These are phyloP conservation scores for Coemansia sp. DNA, from an alignment of 192 early-diverging fungal species.

Conservation along the genomic window DNA sequence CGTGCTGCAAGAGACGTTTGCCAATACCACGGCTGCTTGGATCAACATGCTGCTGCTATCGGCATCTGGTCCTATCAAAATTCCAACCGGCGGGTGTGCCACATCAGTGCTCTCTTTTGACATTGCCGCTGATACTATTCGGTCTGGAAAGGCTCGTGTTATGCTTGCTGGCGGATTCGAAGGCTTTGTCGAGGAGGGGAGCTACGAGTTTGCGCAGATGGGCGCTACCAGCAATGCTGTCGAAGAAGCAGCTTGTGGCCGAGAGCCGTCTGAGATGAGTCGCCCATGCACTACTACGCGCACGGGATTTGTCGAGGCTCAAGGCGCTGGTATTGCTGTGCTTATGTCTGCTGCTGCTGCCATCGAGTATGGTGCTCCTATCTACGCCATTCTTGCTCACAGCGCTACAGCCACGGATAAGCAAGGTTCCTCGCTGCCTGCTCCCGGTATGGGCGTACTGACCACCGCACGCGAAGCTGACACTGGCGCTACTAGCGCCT, in stretches of 20 bases:
- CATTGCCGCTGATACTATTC: constrained; percentile 87
- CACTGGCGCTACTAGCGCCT: constrained; percentile 33
- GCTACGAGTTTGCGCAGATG: constrained; percentile 98
- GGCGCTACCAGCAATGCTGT: constrained; percentile 88
- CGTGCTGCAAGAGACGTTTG: constrained; percentile 93
- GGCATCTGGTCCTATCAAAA: constrained; percentile 85
- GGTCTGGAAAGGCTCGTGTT: constrained; percentile 88
- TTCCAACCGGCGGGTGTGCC: constrained; percentile 84
- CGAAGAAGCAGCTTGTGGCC: constrained; percentile 80
- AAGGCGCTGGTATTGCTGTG: constrained; percentile 89
- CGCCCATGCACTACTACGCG: constrained; percentile 86
- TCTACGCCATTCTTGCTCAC: constrained; percentile 86
- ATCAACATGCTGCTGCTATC: constrained; percentile 95
- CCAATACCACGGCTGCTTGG: constrained; percentile 72
- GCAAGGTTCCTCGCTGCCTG: constrained; percentile 90
- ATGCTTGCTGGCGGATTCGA: constrained; percentile 93
- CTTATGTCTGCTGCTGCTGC: constrained; percentile 88
- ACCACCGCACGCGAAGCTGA: constrained; percentile 77
- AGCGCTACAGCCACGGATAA: constrained; percentile 94
- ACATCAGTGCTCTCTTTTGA: constrained; percentile 91
- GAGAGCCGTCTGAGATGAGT: constrained; percentile 87
- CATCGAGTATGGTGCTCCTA: constrained; percentile 88
- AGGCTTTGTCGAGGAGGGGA: constrained; percentile 91
- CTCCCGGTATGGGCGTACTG: constrained; percentile 92
- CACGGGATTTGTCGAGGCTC: constrained; percentile 94